These are phyloP conservation scores for Colletotrichum melonis DNA, from an alignment of 2,329 filamentous ascomycete species.

Conservation along the genomic window DNA sequence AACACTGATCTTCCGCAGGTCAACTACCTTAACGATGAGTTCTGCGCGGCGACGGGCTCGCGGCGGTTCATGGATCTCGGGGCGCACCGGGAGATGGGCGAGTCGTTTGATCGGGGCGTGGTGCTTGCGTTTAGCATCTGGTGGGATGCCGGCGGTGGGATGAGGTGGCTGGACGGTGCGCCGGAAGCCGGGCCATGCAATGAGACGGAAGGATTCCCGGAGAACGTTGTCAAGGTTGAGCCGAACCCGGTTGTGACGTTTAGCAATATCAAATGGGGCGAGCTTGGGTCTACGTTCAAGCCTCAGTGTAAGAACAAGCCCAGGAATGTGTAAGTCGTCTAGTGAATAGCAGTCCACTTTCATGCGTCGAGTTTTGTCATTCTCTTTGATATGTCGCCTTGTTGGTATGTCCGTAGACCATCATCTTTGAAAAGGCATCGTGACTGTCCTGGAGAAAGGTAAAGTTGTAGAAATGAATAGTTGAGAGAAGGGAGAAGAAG, in stretches of 20 bases:
- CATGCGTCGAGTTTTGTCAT: not conserved
- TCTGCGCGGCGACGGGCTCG: slow-evolving; percentile 47
- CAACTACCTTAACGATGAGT: slow-evolving; percentile 50
- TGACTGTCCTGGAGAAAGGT: not conserved
- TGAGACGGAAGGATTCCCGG: slow-evolving; percentile 62
- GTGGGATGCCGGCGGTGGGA: slow-evolving; percentile 61
- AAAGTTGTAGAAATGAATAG: not conserved
- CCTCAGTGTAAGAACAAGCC: slow-evolving; percentile 31
- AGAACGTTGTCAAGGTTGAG: slow-evolving; percentile 57
- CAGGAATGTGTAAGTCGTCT: not conserved
- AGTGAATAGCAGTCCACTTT: not conserved
- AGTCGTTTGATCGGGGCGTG: slow-evolving; percentile 59
- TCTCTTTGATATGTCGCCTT: not conserved
- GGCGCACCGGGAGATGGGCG: slow-evolving; percentile 57
- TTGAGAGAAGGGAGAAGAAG: not conserved
- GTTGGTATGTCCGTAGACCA: not conserved
- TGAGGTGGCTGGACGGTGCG: slow-evolving; percentile 64
- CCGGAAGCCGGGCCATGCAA: slow-evolving; percentile 62
- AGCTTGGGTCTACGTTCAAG: slow-evolving; percentile 65
- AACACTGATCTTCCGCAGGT: slow-evolving; percentile 43
- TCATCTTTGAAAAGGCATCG: no score
- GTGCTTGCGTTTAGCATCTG: slow-evolving; percentile 64
- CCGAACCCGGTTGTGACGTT: slow-evolving; percentile 64
- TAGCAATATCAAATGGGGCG: slow-evolving; percentile 69
- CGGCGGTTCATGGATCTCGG: slow-evolving; percentile 49